Evolutionary conservation across 306 rosid genomes (phyloP).

Genomic region (Lagenaria siceraria): DNA sequence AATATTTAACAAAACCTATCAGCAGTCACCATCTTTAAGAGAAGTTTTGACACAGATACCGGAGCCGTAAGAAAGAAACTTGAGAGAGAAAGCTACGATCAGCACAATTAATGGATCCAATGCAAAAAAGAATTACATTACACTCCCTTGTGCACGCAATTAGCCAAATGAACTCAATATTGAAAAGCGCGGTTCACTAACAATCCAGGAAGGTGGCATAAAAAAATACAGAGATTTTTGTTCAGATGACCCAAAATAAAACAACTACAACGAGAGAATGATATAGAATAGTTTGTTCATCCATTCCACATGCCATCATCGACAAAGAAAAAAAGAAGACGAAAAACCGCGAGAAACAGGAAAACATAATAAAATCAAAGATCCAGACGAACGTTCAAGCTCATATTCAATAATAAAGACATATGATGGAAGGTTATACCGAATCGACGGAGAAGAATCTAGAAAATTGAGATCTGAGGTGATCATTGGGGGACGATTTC

Average conservation of each 20-base stretch:
- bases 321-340: not conserved
- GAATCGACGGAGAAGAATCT: conserved; percentile 57
- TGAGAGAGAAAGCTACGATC: not conserved
- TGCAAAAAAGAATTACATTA: not conserved
- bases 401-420: not conserved
- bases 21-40: not conserved
- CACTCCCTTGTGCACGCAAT: not conserved
- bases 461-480: conserved; percentile 54
- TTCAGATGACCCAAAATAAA: too few relatives aligned
- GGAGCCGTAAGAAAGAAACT: not conserved
- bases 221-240: not conserved
- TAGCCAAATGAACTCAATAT: not conserved
- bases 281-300: not conserved
- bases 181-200: not conserved
- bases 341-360: not conserved
- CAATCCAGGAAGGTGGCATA: not conserved
- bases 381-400: not conserved
- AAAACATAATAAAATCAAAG: not conserved
- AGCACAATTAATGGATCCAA: not conserved
- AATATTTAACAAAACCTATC: not conserved
- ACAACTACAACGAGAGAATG: not conserved
- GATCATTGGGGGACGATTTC: conserved; percentile 27
- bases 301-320: not conserved
- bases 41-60: not conserved
- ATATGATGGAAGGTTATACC: conserved; percentile 19